These are phyloP conservation scores for Chlorella sp. DNA, from an alignment of 139 green algal species.

Conservation along the genomic window DNA sequence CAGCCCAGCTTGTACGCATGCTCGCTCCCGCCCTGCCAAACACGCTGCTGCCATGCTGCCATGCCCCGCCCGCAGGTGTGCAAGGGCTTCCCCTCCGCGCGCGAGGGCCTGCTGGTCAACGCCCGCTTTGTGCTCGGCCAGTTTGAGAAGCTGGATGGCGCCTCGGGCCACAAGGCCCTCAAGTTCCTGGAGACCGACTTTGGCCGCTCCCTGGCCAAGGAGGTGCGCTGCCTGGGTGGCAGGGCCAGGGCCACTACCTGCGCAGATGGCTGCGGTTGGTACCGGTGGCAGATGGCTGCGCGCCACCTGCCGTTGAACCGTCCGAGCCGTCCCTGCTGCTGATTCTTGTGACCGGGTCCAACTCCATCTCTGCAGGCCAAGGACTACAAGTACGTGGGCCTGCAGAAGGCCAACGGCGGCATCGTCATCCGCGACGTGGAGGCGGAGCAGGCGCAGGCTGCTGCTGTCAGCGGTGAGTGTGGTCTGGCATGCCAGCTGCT, in stretches of 20 bases:
- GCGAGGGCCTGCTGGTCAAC: slow-evolving; percentile 80
- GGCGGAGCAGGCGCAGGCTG: slow-evolving; percentile 19
- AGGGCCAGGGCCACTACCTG: too few relatives aligned
- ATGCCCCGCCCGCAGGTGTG: slow-evolving; percentile 49
- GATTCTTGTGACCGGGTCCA: too few relatives aligned
- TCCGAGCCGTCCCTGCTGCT: too few relatives aligned
- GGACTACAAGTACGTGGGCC: slow-evolving; percentile 48
- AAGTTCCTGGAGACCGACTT: slow-evolving; percentile 42
- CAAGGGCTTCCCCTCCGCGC: slow-evolving; percentile 64
- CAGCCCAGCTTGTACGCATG: too few relatives aligned
- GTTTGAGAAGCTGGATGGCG: slow-evolving; percentile 43
- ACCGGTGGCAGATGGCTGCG: too few relatives aligned
- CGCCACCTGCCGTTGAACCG: too few relatives aligned
- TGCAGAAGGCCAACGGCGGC: slow-evolving; percentile 32
- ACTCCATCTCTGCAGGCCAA: not conserved
- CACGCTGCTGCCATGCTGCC: not conserved
- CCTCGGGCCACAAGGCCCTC: slow-evolving; percentile 33
- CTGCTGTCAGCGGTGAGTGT: not conserved
- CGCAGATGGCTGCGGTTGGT: too few relatives aligned
- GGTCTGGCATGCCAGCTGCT: too few relatives aligned
- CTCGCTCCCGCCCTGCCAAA: too few relatives aligned
- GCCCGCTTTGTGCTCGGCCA: slow-evolving; percentile 80
- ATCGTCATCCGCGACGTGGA: slow-evolving; percentile 47
- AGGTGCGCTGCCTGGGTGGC: too few relatives aligned
- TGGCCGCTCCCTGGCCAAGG: slow-evolving; percentile 32